Base-by-base conservation (phyloP, 441 rosid species). In the Adansonia rubrostipa region DNA sequence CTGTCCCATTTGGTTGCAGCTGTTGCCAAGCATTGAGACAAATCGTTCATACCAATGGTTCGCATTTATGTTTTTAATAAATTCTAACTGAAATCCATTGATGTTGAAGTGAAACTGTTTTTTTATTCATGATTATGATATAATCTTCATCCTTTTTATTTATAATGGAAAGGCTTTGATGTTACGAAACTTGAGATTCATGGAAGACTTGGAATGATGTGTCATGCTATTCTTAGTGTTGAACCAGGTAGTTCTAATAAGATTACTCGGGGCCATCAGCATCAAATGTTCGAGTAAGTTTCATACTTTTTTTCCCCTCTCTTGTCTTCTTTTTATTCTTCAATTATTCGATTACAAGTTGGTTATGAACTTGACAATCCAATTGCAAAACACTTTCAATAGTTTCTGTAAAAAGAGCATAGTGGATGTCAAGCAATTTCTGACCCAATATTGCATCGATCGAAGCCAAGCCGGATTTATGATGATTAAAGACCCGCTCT, bases 21-120 rank as follows among this genome's bases (percentile, higher is more conserved):
- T 92, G 86, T 78, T 95, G 99, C 81, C 86, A 69, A 9, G 82
- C 84, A 5, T 87, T 93, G 28, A 83, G 99, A 77, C 88, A 82
- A 82, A 70, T 95, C 14, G 66, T 86, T 53, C 95, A 95, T 57
- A 64, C 81, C 2, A 86, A 90, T 36, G 95, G 98, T 93, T 9
- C 54, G 75, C 65, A 40, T 15, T 17, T 11, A 11, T 11, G 56
- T 45, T 51, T 51, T 51, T 11, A 66, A 44, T 53, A 6, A 36
- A 44, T 66, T 19, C n/a, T 0, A 19, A 4, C 11, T 7, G 36
- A 2, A 6, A 19, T 36, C n/a, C 69, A 60, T 20, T 60, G 64
- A 22, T 22, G 10, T 60, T 60, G 36, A 7, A 22, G 4, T 11
- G 2, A 42, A 22, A 7, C n/a, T 36, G 19, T 36, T 33, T 36